phyloP scores from a whole-genome alignment of 495 filamentous ascomycete genomes.

The Thozetella sp. region DNA sequence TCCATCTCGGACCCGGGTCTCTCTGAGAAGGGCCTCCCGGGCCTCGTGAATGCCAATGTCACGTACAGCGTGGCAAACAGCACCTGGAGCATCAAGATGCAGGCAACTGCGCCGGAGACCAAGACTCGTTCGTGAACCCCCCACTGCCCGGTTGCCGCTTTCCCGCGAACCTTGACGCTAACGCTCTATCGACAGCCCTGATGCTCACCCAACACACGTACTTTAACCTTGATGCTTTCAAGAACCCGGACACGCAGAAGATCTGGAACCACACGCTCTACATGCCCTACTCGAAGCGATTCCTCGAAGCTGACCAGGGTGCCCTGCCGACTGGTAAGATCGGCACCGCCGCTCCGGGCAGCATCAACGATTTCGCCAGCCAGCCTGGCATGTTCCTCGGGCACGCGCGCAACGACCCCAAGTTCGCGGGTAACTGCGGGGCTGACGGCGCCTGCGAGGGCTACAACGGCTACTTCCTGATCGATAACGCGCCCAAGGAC shows the following conservation, averaged over 20 bases:
- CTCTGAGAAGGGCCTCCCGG: conserved; percentile 72
- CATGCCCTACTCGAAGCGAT: conserved; percentile 71
- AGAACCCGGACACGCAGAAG: conserved; percentile 52
- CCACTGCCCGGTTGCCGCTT: not conserved
- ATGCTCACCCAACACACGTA: conserved; percentile 79
- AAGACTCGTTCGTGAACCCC: conserved; percentile 44
- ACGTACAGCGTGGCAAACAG: conserved; percentile 63
- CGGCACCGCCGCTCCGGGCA: conserved; percentile 51
- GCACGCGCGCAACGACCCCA: conserved; percentile 53
- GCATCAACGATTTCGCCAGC: conserved; percentile 73
- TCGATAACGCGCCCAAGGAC: conserved; percentile 62
- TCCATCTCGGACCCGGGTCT: conserved; percentile 65
- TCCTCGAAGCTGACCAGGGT: conserved; percentile 68
- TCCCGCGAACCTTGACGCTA: not conserved
- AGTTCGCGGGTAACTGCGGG: conserved; percentile 69
- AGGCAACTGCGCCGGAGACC: conserved; percentile 46
- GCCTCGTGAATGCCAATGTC: conserved; percentile 69
- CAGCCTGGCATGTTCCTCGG: conserved; percentile 63
- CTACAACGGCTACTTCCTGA: conserved; percentile 77
- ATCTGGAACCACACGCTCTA: conserved; percentile 74
- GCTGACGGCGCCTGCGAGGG: conserved; percentile 67
- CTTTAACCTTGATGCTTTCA: conserved; percentile 80
- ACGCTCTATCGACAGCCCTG: conserved; percentile 43
- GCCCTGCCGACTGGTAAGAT: conserved; percentile 76
- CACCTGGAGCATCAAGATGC: conserved; percentile 57